Evolutionary conservation across 305 asterid genomes (phyloP).

Genomic region (Fraxinus dipetala): DNA sequence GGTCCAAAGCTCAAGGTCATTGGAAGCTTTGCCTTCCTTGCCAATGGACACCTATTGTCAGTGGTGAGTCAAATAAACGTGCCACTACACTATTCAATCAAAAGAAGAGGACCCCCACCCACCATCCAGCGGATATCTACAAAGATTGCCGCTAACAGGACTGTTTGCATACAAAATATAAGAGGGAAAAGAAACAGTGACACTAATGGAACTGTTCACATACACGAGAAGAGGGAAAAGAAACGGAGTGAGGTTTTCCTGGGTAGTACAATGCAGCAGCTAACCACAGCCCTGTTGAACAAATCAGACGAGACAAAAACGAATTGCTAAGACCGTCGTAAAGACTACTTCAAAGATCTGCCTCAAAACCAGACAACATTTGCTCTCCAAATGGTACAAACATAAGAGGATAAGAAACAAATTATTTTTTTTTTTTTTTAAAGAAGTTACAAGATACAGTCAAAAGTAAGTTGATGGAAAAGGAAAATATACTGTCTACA

Average conservation of each 20-base stretch:
- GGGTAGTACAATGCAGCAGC: background rate
- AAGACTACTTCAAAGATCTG: background rate
- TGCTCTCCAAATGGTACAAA: background rate
- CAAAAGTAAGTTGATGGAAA: slow-evolving; percentile 9
- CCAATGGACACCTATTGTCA: background rate
- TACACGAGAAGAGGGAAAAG: background rate
- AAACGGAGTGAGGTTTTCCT: background rate
- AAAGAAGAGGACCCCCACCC: background rate
- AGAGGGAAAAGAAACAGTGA: background rate
- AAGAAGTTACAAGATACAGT: slow-evolving; percentile 17
- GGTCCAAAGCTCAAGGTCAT: background rate
- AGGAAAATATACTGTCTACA: slow-evolving; percentile 14
- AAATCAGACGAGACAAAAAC: background rate
- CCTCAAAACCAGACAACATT: background rate
- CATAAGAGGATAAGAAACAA: background rate
- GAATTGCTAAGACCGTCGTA: background rate
- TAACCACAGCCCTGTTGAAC: background rate
- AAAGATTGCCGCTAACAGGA: background rate
- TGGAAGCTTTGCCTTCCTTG: background rate
- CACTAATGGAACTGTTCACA: background rate
- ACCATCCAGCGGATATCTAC: background rate
- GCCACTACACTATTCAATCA: background rate
- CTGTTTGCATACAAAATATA: background rate
- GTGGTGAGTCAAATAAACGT: background rate
- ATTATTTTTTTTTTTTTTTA: background rate